Evolutionary conservation across 2,329 filamentous ascomycete species (phyloP).

Genomic region (Parasarocladium wereldwijsianum): DNA sequence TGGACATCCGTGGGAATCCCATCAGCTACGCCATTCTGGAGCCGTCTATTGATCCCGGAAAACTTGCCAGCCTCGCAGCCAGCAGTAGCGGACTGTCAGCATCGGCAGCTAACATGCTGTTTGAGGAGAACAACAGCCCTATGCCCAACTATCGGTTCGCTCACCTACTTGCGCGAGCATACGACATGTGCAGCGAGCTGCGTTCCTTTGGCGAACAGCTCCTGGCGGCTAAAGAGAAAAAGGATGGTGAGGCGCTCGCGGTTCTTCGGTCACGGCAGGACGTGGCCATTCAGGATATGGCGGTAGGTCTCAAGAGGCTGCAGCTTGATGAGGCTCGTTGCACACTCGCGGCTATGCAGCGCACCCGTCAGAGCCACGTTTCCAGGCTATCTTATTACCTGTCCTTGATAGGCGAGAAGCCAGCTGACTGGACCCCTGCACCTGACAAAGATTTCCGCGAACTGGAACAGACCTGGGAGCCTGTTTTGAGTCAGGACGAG

Average conservation of each 20-base stretch:
- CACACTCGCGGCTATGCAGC: too few species aligned
- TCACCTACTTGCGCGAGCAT: slow-evolving; percentile 3
- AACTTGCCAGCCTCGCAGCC: neutral
- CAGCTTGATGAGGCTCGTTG: too few species aligned
- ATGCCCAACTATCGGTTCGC: slow-evolving; percentile 4
- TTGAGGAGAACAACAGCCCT: slow-evolving; percentile 1
- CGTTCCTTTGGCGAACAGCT: neutral
- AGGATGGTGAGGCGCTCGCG: slow-evolving; percentile 4
- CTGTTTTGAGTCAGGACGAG: too few species aligned
- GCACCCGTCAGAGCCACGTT: too few species aligned
- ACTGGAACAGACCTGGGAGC: too few species aligned
- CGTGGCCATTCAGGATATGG: neutral
- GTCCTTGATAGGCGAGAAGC: too few species aligned
- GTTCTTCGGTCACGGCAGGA: slow-evolving; percentile 4
- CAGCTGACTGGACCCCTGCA: too few species aligned
- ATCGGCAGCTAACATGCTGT: neutral
- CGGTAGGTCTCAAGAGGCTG: too few species aligned
- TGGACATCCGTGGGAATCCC: slow-evolving; percentile 3
- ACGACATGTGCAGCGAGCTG: slow-evolving; percentile 5
- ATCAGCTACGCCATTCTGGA: neutral
- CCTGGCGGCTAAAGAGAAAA: slow-evolving; percentile 4
- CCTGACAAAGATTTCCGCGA: too few species aligned
- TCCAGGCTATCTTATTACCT: too few species aligned
- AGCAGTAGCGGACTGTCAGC: slow-evolving; percentile 1
- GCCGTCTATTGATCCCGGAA: slow-evolving; percentile 1